phyloP scores from a whole-genome alignment of 768 basidiomycete genomes.

The Psilocybe subaeruginosa region DNA sequence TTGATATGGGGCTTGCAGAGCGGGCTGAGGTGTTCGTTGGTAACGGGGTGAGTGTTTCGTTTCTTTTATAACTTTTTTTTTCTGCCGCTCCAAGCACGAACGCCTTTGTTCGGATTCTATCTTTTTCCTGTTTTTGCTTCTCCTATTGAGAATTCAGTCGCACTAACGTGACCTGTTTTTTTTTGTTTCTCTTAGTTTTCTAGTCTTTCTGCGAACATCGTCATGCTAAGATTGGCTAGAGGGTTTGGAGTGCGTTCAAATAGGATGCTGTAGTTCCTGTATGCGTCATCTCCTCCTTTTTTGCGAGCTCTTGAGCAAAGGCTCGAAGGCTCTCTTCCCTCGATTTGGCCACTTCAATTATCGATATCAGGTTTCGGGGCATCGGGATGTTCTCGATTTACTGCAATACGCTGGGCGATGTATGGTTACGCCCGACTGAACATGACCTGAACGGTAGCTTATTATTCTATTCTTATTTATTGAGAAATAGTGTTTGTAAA shows the following conservation, averaged over 20 bases:
- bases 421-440: too few relatives aligned
- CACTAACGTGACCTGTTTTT: neutral
- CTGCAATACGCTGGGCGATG: too few relatives aligned
- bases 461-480: too few relatives aligned
- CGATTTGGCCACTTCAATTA: too few relatives aligned
- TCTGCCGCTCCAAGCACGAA: too few relatives aligned
- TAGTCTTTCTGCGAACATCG: constrained; percentile 52
- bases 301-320: neutral
- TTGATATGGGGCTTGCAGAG: constrained; percentile 65
- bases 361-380: too few relatives aligned
- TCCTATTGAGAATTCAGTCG: neutral
- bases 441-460: too few relatives aligned
- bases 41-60: constrained; percentile 52
- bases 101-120: too few relatives aligned
- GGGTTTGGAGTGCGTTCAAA: constrained; percentile 24
- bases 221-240: constrained; percentile 47
- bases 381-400: too few relatives aligned
- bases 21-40: constrained; percentile 63
- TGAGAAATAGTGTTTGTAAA: too few relatives aligned
- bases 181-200: constrained; percentile 39
- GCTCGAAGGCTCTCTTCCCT: too few relatives aligned
- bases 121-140: too few relatives aligned
- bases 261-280: constrained; percentile 2
- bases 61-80: constrained; percentile 1
- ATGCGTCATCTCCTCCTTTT: neutral